A percentile compares a stretch with the other conserved stretches of the same genome.
phyloP scores from a whole-genome alignment of 306 rosid genomes.

The Aeschynomene evenia region DNA sequence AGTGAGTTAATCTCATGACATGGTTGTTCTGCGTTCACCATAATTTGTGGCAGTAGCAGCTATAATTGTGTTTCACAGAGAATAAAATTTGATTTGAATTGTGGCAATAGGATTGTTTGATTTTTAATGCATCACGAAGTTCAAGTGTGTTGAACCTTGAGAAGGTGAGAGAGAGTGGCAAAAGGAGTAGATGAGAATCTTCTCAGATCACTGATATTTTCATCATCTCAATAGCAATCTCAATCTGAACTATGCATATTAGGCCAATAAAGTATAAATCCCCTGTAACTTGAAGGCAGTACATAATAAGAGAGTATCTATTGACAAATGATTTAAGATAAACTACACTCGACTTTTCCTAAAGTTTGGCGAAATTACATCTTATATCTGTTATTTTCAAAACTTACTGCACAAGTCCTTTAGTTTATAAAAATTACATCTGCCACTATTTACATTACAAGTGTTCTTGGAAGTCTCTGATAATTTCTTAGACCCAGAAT shows the following conservation, averaged over 20 bases:
- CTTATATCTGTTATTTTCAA: too few species aligned
- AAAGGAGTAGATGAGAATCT: constrained; percentile 5
- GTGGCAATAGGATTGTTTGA: not conserved
- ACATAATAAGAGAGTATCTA: not conserved
- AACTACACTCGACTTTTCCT: too few species aligned
- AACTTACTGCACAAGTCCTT: too few species aligned
- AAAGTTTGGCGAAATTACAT: too few species aligned
- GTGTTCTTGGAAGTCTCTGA: not conserved
- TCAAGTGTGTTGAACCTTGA: not conserved
- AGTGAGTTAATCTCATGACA: not conserved
- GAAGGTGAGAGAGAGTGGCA: not conserved
- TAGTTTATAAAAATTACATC: too few species aligned
- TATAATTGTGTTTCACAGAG: not conserved
- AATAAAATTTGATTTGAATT: not conserved
- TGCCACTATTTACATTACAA: too few species aligned
- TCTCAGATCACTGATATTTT: not conserved
- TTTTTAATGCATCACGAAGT: not conserved
- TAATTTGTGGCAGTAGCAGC: not conserved
- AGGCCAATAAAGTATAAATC: not conserved
- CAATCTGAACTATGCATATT: not conserved
- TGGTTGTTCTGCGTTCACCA: not conserved
- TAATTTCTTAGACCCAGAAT: not conserved
- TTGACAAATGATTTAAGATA: not conserved
- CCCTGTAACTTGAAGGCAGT: not conserved
- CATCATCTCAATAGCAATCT: not conserved